These are phyloP conservation scores for Solanum aculeatissimum DNA, from an alignment of 305 asterid genomes.

Conservation along the genomic window DNA sequence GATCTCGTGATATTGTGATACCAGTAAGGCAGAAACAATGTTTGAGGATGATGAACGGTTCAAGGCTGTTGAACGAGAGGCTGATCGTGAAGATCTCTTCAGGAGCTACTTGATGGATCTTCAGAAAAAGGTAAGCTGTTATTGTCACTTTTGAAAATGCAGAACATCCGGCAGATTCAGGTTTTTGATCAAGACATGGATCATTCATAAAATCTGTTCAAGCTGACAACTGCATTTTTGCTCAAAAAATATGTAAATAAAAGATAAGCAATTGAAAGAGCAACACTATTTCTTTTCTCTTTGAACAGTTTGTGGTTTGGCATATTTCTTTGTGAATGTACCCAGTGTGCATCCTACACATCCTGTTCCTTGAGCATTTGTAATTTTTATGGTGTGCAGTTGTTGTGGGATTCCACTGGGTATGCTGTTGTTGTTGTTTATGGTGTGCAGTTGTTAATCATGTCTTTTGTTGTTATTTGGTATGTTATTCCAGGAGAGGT, in stretches of 20 bases:
- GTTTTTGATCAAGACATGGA: background rate
- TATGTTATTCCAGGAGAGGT: constrained; percentile 59
- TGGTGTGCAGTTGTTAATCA: background rate
- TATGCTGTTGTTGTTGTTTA: too few species aligned
- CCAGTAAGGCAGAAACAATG: constrained; percentile 87
- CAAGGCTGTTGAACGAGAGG: constrained; percentile 88
- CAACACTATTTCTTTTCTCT: background rate
- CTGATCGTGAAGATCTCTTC: constrained; percentile 93
- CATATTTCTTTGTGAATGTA: background rate
- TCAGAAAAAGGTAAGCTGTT: constrained; percentile 59
- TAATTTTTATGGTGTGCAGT: background rate
- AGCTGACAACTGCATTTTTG: background rate
- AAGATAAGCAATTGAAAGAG: background rate
- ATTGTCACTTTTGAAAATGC: background rate
- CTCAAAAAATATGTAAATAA: background rate
- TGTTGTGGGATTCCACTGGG: too few species aligned
- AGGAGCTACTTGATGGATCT: constrained; percentile 87
- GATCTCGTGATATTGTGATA: constrained; percentile 3
- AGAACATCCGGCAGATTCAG: background rate
- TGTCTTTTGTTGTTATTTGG: background rate
- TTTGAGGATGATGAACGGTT: constrained; percentile 93
- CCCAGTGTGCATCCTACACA: background rate
- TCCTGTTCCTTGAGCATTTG: background rate
- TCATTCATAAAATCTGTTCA: background rate
- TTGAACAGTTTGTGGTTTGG: background rate